Evolutionary conservation across 2,329 filamentous ascomycete genomes (phyloP).

Genomic region (Tolypocladium endophyticum): DNA sequence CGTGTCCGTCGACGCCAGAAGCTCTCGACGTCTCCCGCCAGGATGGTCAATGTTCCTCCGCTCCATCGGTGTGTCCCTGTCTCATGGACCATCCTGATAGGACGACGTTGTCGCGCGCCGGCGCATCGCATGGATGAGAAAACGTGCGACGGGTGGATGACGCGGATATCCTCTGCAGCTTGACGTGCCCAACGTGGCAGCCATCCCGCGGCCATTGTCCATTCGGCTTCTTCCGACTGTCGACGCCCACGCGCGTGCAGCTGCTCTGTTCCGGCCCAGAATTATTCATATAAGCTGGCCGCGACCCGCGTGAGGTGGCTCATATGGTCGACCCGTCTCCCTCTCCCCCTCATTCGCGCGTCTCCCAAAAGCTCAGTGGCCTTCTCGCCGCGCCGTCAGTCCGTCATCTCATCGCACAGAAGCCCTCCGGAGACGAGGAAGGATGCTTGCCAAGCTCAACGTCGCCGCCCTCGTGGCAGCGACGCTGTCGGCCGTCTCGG

Average conservation of each 20-base stretch:
- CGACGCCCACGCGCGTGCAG: background rate
- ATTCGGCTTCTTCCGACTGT: slow-evolving; percentile 3
- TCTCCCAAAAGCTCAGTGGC: background rate
- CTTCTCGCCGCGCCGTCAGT: background rate
- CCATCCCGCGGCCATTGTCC: background rate
- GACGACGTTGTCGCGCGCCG: background rate
- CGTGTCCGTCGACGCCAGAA: background rate
- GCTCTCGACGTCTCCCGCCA: background rate
- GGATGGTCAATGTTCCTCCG: background rate
- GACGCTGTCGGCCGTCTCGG: slow-evolving; percentile 30
- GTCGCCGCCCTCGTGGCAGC: slow-evolving; percentile 21
- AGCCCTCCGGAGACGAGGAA: background rate
- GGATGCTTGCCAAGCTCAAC: slow-evolving; percentile 27
- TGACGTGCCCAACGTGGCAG: background rate
- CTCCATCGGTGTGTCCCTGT: background rate
- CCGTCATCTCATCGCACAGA: background rate
- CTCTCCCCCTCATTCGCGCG: background rate
- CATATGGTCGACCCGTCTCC: background rate
- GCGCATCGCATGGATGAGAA: background rate
- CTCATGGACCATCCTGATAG: background rate
- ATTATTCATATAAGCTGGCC: background rate
- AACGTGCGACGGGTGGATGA: background rate
- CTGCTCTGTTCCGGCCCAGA: background rate
- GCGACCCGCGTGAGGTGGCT: background rate
- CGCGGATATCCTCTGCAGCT: background rate